A percentile compares a stretch with the other conserved stretches of the same genome.
phyloP scores from a whole-genome alignment of 2,329 filamentous ascomycete genomes.

The Curvularia hawaiiensis region DNA sequence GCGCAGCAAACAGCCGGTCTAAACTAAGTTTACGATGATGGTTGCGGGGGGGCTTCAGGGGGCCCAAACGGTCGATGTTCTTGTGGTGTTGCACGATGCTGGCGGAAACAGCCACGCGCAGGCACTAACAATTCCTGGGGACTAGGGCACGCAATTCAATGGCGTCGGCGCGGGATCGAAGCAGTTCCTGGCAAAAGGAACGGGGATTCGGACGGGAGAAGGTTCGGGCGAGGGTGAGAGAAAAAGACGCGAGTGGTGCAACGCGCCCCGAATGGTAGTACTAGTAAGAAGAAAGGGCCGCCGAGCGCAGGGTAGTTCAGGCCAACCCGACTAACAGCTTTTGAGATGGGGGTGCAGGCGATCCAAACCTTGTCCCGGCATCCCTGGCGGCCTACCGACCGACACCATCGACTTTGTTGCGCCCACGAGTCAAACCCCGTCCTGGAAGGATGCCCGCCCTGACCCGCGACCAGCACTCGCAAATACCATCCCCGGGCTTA shows the following conservation, averaged over 20 bases:
- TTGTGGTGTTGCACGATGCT: conserved; percentile 20
- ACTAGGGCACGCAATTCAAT: conserved; percentile 11
- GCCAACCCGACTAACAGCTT: conserved; percentile 10
- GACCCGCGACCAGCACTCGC: conserved; percentile 1
- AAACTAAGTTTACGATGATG: conserved; percentile 23
- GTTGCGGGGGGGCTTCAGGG: conserved; percentile 23
- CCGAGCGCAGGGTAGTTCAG: conserved; percentile 4
- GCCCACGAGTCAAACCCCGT: conserved; percentile 12
- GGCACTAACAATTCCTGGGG: conserved; percentile 12
- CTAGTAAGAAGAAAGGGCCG: neutral
- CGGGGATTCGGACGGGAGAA: conserved; percentile 1
- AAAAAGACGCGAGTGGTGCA: conserved; percentile 1
- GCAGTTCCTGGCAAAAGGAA: neutral
- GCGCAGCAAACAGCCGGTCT: conserved; percentile 23
- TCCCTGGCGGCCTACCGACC: conserved; percentile 11
- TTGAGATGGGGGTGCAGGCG: conserved; percentile 18
- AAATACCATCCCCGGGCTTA: neutral
- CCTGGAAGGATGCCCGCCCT: neutral
- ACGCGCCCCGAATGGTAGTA: conserved; percentile 5
- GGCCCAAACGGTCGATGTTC: conserved; percentile 26
- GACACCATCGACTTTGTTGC: conserved; percentile 2
- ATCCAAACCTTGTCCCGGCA: conserved; percentile 17
- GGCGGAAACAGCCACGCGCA: conserved; percentile 26
- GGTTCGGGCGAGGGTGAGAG: neutral
- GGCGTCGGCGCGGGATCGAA: conserved; percentile 1